Evolutionary conservation across 2,329 filamentous ascomycete genomes (phyloP).

Genomic region (Teratosphaeriaceae sp.): DNA sequence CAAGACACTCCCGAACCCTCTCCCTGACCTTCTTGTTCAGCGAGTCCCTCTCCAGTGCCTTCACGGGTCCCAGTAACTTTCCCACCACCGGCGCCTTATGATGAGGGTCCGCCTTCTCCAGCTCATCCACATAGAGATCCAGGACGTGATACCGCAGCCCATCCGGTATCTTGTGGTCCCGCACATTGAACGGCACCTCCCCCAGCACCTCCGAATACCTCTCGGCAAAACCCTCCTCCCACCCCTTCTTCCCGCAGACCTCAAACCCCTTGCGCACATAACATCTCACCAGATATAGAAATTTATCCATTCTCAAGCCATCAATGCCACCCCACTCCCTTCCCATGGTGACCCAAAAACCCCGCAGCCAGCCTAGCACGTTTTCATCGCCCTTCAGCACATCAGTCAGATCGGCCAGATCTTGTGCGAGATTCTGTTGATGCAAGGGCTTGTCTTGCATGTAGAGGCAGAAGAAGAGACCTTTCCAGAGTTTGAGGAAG

Average conservation of each 20-base stretch:
- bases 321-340: slow-evolving; percentile 48
- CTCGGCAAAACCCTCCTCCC: slow-evolving; percentile 28
- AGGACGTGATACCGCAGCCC: slow-evolving; percentile 80
- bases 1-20: slow-evolving; percentile 62
- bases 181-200: slow-evolving; percentile 39
- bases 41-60: slow-evolving; percentile 49
- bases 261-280: slow-evolving; percentile 67
- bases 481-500: slow-evolving; percentile 86
- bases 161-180: slow-evolving; percentile 60
- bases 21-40: slow-evolving; percentile 65
- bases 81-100: slow-evolving; percentile 38
- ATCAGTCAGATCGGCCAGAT: slow-evolving; percentile 65
- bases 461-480: slow-evolving; percentile 82
- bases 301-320: slow-evolving; percentile 71
- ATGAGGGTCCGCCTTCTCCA: slow-evolving; percentile 60
- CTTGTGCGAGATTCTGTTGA: slow-evolving; percentile 74
- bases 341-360: slow-evolving; percentile 48
- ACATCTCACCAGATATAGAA: slow-evolving; percentile 73
- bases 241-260: slow-evolving; percentile 37
- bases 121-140: slow-evolving; percentile 88
- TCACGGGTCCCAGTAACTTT: slow-evolving; percentile 51
- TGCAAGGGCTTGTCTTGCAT: slow-evolving; percentile 86
- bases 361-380: slow-evolving; percentile 38
- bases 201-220: slow-evolving; percentile 43
- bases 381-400: slow-evolving; percentile 43